These are phyloP conservation scores for Azolla pinnata DNA, from an alignment of 75 land plant genomes.

Conservation along the genomic window DNA sequence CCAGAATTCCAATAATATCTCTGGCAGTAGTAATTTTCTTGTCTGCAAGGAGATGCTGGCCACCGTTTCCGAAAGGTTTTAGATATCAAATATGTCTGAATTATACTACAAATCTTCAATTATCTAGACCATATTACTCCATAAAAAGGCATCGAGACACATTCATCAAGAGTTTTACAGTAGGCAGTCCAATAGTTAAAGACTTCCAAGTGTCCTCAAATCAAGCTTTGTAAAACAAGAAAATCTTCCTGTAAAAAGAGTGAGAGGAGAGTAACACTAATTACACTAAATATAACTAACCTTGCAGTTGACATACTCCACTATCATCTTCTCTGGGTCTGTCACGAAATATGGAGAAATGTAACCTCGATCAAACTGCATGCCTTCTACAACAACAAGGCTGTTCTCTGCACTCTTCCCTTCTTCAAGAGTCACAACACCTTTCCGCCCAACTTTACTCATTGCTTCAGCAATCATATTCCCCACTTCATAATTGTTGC, in stretches of 20 bases:
- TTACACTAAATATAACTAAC: slow-evolving; percentile 23
- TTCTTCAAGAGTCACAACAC: slow-evolving; percentile 64
- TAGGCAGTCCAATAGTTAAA: too few relatives aligned
- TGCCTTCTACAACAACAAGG: slow-evolving; percentile 66
- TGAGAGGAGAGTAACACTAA: too few relatives aligned
- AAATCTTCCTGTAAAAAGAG: too few relatives aligned
- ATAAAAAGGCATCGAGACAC: not conserved
- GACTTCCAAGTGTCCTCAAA: too few relatives aligned
- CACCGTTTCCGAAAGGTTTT: not conserved
- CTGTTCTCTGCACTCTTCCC: slow-evolving; percentile 59
- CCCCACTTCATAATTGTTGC: slow-evolving; percentile 63
- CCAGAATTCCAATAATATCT: slow-evolving; percentile 71
- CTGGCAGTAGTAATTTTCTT: slow-evolving; percentile 66
- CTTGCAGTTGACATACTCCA: slow-evolving; percentile 65
- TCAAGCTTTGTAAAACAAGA: too few relatives aligned
- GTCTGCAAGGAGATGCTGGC: slow-evolving; percentile 74
- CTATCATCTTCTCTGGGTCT: slow-evolving; percentile 57
- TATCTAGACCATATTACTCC: too few relatives aligned
- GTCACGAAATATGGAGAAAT: slow-evolving; percentile 86
- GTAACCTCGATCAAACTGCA: slow-evolving; percentile 92
- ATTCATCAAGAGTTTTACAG: slow-evolving; percentile 2
- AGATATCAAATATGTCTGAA: not conserved
- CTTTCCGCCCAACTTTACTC: slow-evolving; percentile 62
- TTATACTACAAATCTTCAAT: not conserved
- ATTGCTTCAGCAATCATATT: slow-evolving; percentile 78